Percentiles rank a stretch among this genome's conserved stretches.
Evolutionary conservation across 441 rosid genomes (phyloP).

Genomic region (Croton laevigatus): DNA sequence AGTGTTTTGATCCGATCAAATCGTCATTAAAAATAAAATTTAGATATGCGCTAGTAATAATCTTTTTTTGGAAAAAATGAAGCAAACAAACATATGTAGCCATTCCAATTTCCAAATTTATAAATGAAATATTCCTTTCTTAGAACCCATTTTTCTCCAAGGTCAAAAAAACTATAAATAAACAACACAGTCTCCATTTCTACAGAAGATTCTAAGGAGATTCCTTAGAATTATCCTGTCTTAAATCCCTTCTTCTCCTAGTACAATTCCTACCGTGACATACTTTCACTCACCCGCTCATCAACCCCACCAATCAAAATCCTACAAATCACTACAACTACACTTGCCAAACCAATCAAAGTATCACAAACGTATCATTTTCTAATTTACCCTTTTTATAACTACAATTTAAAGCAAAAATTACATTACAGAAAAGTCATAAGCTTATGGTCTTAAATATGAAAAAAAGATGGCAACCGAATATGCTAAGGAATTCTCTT

Average conservation of each 20-base stretch:
- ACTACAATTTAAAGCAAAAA: neutral
- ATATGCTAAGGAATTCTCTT: constrained; percentile 45
- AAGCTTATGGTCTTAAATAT: constrained; percentile 7
- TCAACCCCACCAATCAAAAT: neutral
- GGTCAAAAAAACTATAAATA: no score
- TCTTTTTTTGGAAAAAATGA: no score
- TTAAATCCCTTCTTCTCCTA: neutral
- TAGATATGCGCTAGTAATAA: no score
- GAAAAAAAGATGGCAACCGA: constrained; percentile 38
- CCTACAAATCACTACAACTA: neutral
- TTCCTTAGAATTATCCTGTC: constrained; percentile 27
- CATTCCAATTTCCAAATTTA: neutral
- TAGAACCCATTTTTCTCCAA: neutral
- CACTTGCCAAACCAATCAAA: neutral
- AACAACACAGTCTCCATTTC: neutral
- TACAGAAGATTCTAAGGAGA: constrained; percentile 33
- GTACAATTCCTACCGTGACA: constrained; percentile 5
- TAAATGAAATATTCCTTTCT: constrained; percentile 19
- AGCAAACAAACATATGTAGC: no score
- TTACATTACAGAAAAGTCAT: constrained; percentile 8
- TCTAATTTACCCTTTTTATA: neutral
- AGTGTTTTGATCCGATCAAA: no score
- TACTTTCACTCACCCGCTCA: constrained; percentile 2
- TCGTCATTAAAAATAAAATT: no score
- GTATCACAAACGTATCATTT: neutral